A percentile compares a stretch with the other conserved stretches of the same genome.
Conservation (phyloP, 768 basidiomycete genomes). For the Boletus pseudo-olivaceus region DNA sequence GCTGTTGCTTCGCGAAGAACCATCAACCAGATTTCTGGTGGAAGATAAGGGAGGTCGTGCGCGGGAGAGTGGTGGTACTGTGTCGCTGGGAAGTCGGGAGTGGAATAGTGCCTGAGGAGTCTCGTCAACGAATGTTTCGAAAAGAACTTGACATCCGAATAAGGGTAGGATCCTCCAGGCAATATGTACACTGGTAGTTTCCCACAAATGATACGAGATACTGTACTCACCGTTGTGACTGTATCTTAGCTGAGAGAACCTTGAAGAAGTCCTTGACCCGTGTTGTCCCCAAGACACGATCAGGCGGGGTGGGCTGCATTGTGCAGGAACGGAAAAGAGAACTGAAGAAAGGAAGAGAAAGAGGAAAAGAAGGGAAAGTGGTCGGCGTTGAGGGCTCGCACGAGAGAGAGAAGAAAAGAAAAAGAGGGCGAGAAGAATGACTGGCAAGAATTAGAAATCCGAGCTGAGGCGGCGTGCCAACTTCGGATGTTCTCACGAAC, state of each 20-base stretch:
- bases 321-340: background rate
- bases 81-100: constrained; percentile 4
- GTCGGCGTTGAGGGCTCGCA: background rate
- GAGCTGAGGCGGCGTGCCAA: background rate
- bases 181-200: background rate
- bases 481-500: constrained; percentile 6
- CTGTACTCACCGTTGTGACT: constrained; percentile 18
- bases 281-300: constrained; percentile 9
- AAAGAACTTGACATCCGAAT: background rate
- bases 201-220: background rate
- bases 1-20: constrained; percentile 58
- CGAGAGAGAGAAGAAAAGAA: background rate
- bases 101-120: constrained; percentile 3
- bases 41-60: constrained; percentile 44
- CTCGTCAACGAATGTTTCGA: constrained; percentile 3
- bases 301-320: constrained; percentile 14
- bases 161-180: background rate
- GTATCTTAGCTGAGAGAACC: constrained; percentile 17
- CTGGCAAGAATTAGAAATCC: background rate
- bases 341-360: background rate
- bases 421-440: background rate
- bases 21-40: constrained; percentile 63
- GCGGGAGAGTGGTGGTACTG: constrained; percentile 29
- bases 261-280: constrained; percentile 17
- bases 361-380: background rate